phyloP scores from a whole-genome alignment of 2,329 filamentous ascomycete genomes.

The Hymenoscyphus scutula region DNA sequence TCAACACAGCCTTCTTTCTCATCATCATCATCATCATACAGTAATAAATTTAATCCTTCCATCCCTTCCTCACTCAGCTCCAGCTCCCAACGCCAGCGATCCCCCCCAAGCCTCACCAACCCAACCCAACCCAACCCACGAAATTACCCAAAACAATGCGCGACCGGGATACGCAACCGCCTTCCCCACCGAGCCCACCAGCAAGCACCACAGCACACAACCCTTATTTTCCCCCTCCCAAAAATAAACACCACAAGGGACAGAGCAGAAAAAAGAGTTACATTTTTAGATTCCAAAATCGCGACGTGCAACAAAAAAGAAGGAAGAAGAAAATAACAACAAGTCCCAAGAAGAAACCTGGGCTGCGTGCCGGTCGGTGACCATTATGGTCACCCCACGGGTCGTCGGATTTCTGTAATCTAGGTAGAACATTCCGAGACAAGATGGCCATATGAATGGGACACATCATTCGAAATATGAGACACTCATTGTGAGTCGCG shows the following conservation, averaged over 20 bases:
- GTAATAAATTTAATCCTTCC: no score
- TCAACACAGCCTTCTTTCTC: no score
- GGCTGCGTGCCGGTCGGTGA: not conserved
- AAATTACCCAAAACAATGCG: not conserved
- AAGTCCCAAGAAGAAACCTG: not conserved
- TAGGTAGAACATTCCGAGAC: no score
- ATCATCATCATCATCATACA: no score
- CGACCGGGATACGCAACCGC: not conserved
- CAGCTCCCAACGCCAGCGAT: not conserved
- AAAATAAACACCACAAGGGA: constrained; percentile 2
- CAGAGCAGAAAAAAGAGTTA: not conserved
- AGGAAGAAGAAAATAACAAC: no score
- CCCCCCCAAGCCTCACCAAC: not conserved
- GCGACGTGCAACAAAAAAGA: constrained; percentile 17
- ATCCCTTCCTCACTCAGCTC: not conserved
- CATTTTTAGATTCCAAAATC: constrained; percentile 16
- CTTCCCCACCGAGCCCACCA: not conserved
- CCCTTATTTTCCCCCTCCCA: not conserved
- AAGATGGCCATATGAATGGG: no score
- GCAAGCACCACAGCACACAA: no score
- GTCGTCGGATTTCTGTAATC: no score
- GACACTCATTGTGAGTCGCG: no score
- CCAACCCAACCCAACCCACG: not conserved
- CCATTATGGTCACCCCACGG: not conserved
- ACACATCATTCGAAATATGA: no score